Conservation (phyloP, 2,329 filamentous ascomycete genomes). For the Diaporthe destruens region DNA sequence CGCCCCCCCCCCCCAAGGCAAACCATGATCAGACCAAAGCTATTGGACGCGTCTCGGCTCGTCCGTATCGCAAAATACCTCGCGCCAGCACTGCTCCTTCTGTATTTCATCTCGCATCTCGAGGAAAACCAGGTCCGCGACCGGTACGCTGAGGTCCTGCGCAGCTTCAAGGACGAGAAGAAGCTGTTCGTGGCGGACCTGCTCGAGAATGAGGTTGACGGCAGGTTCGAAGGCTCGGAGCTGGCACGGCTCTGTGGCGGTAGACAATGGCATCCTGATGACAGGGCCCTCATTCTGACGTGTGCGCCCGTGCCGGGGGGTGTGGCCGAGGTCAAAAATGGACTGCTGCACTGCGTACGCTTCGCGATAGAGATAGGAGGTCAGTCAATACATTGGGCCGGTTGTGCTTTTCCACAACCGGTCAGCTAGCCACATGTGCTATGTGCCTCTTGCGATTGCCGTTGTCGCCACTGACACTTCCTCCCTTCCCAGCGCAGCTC, state of each 20-base stretch:
- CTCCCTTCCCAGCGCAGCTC: constrained; percentile 50
- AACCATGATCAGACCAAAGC: constrained; percentile 41
- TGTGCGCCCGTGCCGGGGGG: constrained; percentile 59
- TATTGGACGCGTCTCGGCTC: constrained; percentile 47
- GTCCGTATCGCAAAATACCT: constrained; percentile 47
- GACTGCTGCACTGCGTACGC: constrained; percentile 59
- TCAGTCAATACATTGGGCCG: constrained; percentile 44
- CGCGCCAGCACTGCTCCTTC: constrained; percentile 44
- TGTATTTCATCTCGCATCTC: constrained; percentile 48
- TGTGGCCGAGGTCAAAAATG: constrained; percentile 59
- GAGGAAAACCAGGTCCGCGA: constrained; percentile 36
- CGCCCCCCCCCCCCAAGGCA: background rate
- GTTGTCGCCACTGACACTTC: constrained; percentile 2
- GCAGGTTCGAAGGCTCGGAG: constrained; percentile 49
- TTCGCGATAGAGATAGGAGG: constrained; percentile 62
- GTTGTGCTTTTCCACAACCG: background rate
- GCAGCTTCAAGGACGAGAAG: constrained; percentile 50
- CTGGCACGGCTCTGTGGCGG: constrained; percentile 52
- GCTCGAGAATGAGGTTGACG: constrained; percentile 51
- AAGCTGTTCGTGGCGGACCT: constrained; percentile 52
- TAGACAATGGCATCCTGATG: constrained; percentile 53
- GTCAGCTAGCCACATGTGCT: background rate
- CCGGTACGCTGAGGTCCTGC: constrained; percentile 46
- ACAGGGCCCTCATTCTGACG: constrained; percentile 54
- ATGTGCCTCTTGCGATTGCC: background rate